Evolutionary conservation across 257 asterid species (phyloP), one percentile per base, ranked within the genome.

Genomic region (Phtheirospermum japonicum): DNA sequence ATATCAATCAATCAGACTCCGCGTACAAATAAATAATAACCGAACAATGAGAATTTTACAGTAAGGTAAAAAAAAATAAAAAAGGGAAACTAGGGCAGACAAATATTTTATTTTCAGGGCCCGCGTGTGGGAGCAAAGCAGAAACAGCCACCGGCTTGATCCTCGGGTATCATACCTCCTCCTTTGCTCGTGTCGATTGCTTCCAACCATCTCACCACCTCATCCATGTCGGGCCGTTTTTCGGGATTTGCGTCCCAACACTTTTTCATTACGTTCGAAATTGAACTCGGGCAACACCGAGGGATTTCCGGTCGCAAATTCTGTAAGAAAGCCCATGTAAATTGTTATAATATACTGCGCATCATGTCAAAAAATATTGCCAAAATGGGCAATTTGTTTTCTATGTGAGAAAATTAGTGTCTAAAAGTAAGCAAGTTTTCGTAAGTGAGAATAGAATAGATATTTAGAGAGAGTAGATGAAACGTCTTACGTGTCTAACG

Each of bases 161-260:
- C 95, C 56, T 87, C 96, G 2, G 97, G 90, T 67, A 90, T 80
- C 97, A 90, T 90, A 4, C 97, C 96, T 42, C 97, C 97, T 50
- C 97, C 95, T 67, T 82, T 90, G 84, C 88, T 87, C 7, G 96
- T 90, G 69, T 90, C 96, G 31, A 90, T 68, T 1, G 88, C 95
- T 64, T 90, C 95, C 72, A 90, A 75, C 76, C 82, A 18, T 71
- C 70, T 80, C 65, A 85, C 96, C 1, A 90, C 97, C 65, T 85
- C 96, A 34, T 90, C 95, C 97, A 90, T 90, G 6, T 85, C 88
- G 0, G 97, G 97, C 42, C 97, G 74, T 60, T 85, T 87, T n/a
- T 85, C 87, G 0, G 95, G 87, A 48, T 85, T 87, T 4, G 82
- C 83, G 1, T 87, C 96, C 97, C 97, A 87, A 43, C 95, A 90